Evolutionary conservation across 805 yeast genomes (phyloP), one percentile per base, ranked within the genome.

Genomic region (Saturnispora saitoi): DNA sequence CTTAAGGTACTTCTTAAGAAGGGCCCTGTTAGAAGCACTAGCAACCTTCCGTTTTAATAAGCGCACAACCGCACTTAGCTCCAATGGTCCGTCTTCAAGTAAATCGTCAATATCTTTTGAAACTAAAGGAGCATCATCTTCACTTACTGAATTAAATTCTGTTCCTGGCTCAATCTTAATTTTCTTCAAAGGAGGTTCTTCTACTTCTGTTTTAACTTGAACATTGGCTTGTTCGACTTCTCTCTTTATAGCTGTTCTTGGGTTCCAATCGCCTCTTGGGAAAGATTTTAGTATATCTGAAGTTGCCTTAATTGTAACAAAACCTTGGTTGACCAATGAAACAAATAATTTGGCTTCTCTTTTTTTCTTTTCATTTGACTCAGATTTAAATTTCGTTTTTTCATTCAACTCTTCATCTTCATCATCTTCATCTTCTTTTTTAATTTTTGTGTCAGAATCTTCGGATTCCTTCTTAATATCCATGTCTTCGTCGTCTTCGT

Each of bases 201-300:
- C 34, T 7, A 42, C 9, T 34, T 40, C 37, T 34, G 32, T 9
- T 9, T 11, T 19, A 19, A 19, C 26, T 8, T 48, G 58, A 6
- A 51, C n/a, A n/a, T n/a, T n/a, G n/a, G n/a, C 24, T 1, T 51
- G 56, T 9, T 54, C 48, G 4, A 51, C n/a, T 50, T 57, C 38
- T 56, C 68, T 48, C 63, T 62, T 53, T 54, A 62, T 45, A 56
- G 71, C 55, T 62, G 75, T 52, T 31, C 63, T 61, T 20, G 96
- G 91, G 64, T 83, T 83, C 96, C 96, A 90, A 47, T 80, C 86
- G 26, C 95, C 95, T 17, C 63, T 68, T 2, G 93, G 93, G 67
- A 89, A 88, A 32, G 75, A 75, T 15, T 67, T 62, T 51, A 90
- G 70, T 14, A 85, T 70, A 34, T 72, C 70, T 12, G 76, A 71